These are phyloP conservation scores for Nymphaea thermarum DNA, from an alignment of 164 flowering plant species.

Conservation along the genomic window DNA sequence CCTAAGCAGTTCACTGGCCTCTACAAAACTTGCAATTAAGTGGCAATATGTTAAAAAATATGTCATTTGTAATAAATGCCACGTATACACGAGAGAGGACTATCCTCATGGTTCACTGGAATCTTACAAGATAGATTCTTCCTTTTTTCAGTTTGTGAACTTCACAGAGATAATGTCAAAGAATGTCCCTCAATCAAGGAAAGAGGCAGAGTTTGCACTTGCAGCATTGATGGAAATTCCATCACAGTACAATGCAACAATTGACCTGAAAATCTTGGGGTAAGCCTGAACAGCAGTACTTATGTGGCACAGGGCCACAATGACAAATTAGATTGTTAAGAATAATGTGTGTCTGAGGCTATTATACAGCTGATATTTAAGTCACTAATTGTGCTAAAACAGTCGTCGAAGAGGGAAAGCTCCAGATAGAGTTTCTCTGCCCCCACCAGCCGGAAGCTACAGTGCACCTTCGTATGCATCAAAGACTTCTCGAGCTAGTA, in stretches of 20 bases:
- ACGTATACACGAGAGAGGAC: no score
- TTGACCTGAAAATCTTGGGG: constrained; percentile 54
- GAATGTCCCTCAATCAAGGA: constrained; percentile 32
- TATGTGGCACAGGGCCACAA: no score
- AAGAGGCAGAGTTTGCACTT: constrained; percentile 66
- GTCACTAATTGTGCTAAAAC: background rate
- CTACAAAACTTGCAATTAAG: no score
- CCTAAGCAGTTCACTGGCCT: no score
- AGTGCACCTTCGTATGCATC: constrained; percentile 19
- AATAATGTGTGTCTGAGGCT: no score
- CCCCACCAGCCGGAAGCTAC: constrained; percentile 38
- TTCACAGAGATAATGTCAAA: constrained; percentile 69
- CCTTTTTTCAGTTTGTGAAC: constrained; percentile 52
- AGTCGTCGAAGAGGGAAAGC: constrained; percentile 23
- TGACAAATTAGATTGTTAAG: no score
- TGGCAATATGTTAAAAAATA: no score
- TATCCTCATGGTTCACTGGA: no score
- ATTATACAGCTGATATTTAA: no score
- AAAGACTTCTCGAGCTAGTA: constrained; percentile 29
- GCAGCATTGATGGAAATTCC: constrained; percentile 80
- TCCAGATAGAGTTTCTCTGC: constrained; percentile 51
- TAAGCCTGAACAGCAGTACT: constrained; percentile 4
- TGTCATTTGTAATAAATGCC: no score
- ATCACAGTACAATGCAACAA: constrained; percentile 65
- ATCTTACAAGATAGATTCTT: background rate